Conservation (phyloP, 495 filamentous ascomycete genomes). For the Aspergillus cristatus region DNA sequence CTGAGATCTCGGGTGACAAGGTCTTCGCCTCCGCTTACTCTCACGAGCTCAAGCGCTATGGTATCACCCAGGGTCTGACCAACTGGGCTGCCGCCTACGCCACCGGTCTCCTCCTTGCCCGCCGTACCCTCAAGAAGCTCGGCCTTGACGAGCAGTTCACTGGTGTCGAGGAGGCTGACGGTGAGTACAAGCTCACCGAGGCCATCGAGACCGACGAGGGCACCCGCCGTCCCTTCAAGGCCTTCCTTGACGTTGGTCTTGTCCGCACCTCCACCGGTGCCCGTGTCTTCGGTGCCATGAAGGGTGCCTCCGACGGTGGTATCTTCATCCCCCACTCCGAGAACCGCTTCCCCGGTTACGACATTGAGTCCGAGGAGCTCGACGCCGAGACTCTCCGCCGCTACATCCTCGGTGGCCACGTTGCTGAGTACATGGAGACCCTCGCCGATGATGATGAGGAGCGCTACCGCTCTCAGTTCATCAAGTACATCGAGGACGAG, state of each 20-base stretch:
- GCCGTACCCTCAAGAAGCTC: conserved; percentile 94
- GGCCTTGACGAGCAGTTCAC: conserved; percentile 81
- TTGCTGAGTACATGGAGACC: conserved; percentile 99
- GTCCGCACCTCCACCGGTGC: conserved; percentile 94
- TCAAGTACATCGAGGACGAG: conserved; percentile 92
- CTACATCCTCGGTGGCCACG: conserved; percentile 98
- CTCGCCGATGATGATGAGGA: conserved; percentile 99
- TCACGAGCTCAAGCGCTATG: conserved; percentile 95
- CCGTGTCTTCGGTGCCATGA: conserved; percentile 98
- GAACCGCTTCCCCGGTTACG: conserved; percentile 97
- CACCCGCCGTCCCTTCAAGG: conserved; percentile 93
- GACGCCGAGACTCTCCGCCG: conserved; percentile 93
- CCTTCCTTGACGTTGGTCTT: conserved; percentile 94
- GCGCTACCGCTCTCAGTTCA: conserved; percentile 96
- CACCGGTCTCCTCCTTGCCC: conserved; percentile 92
- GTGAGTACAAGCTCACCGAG: conserved; percentile 91
- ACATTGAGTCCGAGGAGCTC: conserved; percentile 94
- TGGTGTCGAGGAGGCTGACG: conserved; percentile 90
- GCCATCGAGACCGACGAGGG: conserved; percentile 77
- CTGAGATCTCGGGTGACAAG: conserved; percentile 97
- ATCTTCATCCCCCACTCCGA: conserved; percentile 96
- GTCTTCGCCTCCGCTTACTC: conserved; percentile 87
- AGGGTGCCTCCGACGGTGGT: conserved; percentile 97
- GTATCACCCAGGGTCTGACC: conserved; percentile 95
- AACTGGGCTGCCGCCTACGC: conserved; percentile 99